A percentile compares a stretch with the other conserved stretches of the same genome.
These are phyloP conservation scores for Baudoinia panamericana DNA, from an alignment of 495 filamentous ascomycete species.

Conservation along the genomic window DNA sequence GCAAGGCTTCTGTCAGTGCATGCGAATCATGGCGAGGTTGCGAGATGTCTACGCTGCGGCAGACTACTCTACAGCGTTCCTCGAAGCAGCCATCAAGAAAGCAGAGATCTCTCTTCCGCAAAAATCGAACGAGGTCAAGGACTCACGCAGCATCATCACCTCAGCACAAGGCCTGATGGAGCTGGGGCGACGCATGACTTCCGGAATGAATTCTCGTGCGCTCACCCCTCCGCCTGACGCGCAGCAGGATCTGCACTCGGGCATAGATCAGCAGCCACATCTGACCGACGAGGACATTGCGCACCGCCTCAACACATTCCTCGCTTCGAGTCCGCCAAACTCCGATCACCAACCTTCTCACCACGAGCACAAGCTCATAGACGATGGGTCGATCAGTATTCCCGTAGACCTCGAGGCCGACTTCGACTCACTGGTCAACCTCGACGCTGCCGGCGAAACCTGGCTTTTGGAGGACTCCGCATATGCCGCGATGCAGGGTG, in stretches of 20 bases:
- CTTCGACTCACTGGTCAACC: conserved; percentile 27
- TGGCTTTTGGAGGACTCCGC: conserved; percentile 19
- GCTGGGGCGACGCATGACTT: conserved; percentile 23
- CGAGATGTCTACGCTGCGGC: conserved; percentile 77
- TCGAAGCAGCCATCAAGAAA: conserved; percentile 72
- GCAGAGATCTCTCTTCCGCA: conserved; percentile 45
- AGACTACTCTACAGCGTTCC: conserved; percentile 72
- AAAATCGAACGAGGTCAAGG: conserved; percentile 9
- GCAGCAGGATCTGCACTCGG: background rate
- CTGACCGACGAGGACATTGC: conserved; percentile 29
- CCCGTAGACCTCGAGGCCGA: conserved; percentile 27
- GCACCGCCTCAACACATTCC: conserved; percentile 27
- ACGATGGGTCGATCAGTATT: conserved; percentile 3
- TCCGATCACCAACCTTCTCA: conserved; percentile 22
- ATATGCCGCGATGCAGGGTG: conserved; percentile 25
- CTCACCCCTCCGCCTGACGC: conserved; percentile 32
- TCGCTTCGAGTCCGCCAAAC: conserved; percentile 31
- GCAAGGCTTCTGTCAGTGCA: conserved; percentile 71
- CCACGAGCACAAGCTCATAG: background rate
- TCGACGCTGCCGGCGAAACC: conserved; percentile 21
- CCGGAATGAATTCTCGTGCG: conserved; percentile 14
- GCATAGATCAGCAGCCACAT: background rate
- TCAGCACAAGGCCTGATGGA: conserved; percentile 30
- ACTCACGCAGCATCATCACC: conserved; percentile 19
- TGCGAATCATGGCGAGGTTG: conserved; percentile 67